Evolutionary conservation across 345 rosid species (phyloP).

Genomic region (Rhizophora apiculata): DNA sequence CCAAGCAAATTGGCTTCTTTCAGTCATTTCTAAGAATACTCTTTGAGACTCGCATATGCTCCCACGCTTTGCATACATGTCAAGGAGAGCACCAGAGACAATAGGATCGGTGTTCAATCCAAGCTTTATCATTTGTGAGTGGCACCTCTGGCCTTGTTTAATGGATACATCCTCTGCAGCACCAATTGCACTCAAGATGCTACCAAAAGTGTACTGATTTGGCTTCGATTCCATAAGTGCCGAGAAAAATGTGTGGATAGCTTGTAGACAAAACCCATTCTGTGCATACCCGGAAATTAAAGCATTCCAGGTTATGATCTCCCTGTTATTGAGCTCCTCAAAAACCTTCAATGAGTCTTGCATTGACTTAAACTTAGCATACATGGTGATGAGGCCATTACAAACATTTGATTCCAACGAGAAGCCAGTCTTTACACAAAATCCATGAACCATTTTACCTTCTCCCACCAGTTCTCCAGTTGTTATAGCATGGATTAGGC

Average conservation of each 20-base stretch:
- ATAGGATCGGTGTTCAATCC: slow-evolving; percentile 57
- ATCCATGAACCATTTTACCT: slow-evolving; percentile 60
- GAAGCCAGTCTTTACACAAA: slow-evolving; percentile 54
- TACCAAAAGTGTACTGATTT: slow-evolving; percentile 75
- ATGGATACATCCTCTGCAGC: slow-evolving; percentile 72
- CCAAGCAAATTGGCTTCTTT: slow-evolving; percentile 66
- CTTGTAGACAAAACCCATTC: slow-evolving; percentile 56
- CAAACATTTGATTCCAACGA: slow-evolving; percentile 49
- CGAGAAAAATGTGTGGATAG: slow-evolving; percentile 43
- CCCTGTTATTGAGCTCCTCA: slow-evolving; percentile 48
- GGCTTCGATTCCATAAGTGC: slow-evolving; percentile 49
- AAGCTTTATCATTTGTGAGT: slow-evolving; percentile 54
- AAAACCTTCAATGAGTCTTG: slow-evolving; percentile 55
- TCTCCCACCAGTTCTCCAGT: slow-evolving; percentile 38
- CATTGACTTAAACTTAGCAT: slow-evolving; percentile 62
- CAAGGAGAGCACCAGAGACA: slow-evolving; percentile 75
- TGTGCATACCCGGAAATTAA: slow-evolving; percentile 76
- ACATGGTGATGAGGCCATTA: slow-evolving; percentile 81
- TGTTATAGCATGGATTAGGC: slow-evolving; percentile 55
- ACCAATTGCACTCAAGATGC: slow-evolving; percentile 77
- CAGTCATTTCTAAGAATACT: slow-evolving; percentile 53
- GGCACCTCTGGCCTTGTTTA: slow-evolving; percentile 73
- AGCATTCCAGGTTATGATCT: slow-evolving; percentile 78
- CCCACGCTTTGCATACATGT: slow-evolving; percentile 95
- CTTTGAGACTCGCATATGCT: slow-evolving; percentile 61